These are phyloP conservation scores for Berkeleyomyces rouxiae DNA, from an alignment of 2,329 filamentous ascomycete genomes.

Conservation along the genomic window DNA sequence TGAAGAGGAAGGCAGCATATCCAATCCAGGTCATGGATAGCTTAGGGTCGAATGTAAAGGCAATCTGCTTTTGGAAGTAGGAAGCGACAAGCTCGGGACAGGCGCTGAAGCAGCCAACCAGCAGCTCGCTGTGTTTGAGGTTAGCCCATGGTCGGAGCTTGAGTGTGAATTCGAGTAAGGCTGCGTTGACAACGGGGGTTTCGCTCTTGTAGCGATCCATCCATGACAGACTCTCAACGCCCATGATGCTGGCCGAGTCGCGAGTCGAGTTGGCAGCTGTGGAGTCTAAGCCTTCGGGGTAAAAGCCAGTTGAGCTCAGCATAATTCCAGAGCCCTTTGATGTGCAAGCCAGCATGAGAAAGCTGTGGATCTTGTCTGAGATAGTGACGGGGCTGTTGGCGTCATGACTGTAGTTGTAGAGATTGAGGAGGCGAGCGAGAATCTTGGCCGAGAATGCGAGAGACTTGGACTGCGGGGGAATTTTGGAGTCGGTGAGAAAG, in stretches of 20 bases:
- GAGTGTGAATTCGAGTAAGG: constrained; percentile 61
- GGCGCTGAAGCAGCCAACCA: constrained; percentile 61
- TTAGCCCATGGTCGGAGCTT: constrained; percentile 71
- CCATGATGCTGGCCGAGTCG: constrained; percentile 32
- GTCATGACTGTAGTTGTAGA: constrained; percentile 47
- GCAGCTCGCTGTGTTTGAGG: constrained; percentile 62
- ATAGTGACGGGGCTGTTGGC: constrained; percentile 34
- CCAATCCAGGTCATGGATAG: constrained; percentile 89
- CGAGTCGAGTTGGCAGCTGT: constrained; percentile 21
- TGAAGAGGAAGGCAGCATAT: constrained; percentile 77
- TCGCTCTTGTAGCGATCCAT: constrained; percentile 49
- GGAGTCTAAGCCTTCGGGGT: constrained; percentile 53
- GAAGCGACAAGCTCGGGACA: constrained; percentile 77
- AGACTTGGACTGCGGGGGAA: constrained; percentile 59
- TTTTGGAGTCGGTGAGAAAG: constrained; percentile 56
- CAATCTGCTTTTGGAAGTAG: constrained; percentile 67
- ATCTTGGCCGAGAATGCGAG: constrained; percentile 59
- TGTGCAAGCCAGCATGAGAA: constrained; percentile 62
- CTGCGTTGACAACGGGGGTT: constrained; percentile 62
- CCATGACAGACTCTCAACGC: constrained; percentile 53
- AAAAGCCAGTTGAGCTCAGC: constrained; percentile 65
- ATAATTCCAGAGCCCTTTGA: constrained; percentile 56
- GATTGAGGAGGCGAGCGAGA: constrained; percentile 51
- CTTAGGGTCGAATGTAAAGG: constrained; percentile 81
- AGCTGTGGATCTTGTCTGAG: constrained; percentile 53